These are phyloP conservation scores for Dendrocalamus sinicus DNA, from an alignment of 176 grass and related monocot species.

Conservation along the genomic window DNA sequence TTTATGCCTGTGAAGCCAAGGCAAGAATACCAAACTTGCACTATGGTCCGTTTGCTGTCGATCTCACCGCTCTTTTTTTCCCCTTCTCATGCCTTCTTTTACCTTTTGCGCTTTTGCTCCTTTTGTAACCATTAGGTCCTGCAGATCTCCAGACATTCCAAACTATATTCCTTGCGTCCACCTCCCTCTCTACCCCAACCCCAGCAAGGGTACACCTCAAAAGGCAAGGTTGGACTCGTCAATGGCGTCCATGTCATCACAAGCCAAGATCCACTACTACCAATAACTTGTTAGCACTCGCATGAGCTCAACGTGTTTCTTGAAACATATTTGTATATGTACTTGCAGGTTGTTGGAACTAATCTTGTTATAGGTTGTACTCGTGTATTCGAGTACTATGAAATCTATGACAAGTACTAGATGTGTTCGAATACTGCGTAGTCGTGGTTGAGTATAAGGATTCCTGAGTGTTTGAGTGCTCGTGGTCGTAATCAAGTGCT, in stretches of 20 bases:
- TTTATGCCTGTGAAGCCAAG: constrained; percentile 38
- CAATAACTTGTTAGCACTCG: not conserved
- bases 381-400: too few species aligned
- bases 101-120: constrained; percentile 74
- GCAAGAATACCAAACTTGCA: constrained; percentile 83
- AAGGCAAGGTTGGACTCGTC: constrained; percentile 86
- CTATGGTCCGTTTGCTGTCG: constrained; percentile 58
- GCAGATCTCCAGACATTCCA: constrained; percentile 85
- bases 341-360: not conserved
- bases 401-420: too few species aligned
- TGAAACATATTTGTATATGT: not conserved
- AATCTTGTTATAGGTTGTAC: too few species aligned
- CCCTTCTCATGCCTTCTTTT: constrained; percentile 50
- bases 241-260: constrained; percentile 52
- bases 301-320: not conserved
- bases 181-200: constrained; percentile 22
- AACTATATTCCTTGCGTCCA: constrained; percentile 51
- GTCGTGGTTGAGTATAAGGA: too few species aligned
- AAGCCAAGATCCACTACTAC: constrained; percentile 40
- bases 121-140: constrained; percentile 60
- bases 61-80: constrained; percentile 42
- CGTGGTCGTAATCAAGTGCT: too few species aligned
- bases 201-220: constrained; percentile 47
- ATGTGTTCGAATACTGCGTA: too few species aligned
- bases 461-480: too few species aligned